Evolutionary conservation across 495 filamentous ascomycete species (phyloP), one percentile per base, ranked within the genome.

Genomic region (Aspergillus baeticus): DNA sequence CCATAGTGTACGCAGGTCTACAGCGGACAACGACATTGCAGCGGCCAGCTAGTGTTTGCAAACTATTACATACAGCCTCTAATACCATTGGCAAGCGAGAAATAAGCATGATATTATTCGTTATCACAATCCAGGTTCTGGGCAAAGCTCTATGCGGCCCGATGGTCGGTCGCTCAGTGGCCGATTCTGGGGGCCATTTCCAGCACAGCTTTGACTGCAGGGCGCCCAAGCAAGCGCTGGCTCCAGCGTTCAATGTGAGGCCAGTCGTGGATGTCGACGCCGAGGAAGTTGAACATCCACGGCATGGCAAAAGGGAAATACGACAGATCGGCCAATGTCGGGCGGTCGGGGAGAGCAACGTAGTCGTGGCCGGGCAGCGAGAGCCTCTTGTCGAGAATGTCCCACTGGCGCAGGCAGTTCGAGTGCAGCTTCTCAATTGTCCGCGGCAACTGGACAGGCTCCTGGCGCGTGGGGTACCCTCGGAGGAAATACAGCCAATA

Each of bases 401-500:
- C 46, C 22, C 29, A 50, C 29, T 50, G 46, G 5, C 21, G 10
- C 10, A 26, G 21, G 13, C 10, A 13, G 21, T 47, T 47, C 11
- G 18, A 17, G 18, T 47, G 44, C 44, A 47, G 15, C 45, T 49
- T 36, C 14, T 33, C 45, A 3, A 36, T 34, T 6, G 45, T 49
- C 6, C 33, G 45, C 17, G 29, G 45, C 13, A 44, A 13, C 10
- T 44, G 41, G 1, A 34, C 45, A 6, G 45, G 26, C 5, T 49
- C 15, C 15, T 33, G 14, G 8, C 45, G 45, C 6, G 26, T 49
- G 6, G 45, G 45, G 10, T 34, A 33, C 18, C 45, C 45, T 35
- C 45, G 45, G 6, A 37, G 33, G 48, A 51, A 51, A 35, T 37
- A 37, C 17, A 51, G 48, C 48, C 48, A 51, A n/a, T 37, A 51